phyloP scores from a whole-genome alignment of 805 yeast species.

The Schizosaccharomyces pombe region DNA sequence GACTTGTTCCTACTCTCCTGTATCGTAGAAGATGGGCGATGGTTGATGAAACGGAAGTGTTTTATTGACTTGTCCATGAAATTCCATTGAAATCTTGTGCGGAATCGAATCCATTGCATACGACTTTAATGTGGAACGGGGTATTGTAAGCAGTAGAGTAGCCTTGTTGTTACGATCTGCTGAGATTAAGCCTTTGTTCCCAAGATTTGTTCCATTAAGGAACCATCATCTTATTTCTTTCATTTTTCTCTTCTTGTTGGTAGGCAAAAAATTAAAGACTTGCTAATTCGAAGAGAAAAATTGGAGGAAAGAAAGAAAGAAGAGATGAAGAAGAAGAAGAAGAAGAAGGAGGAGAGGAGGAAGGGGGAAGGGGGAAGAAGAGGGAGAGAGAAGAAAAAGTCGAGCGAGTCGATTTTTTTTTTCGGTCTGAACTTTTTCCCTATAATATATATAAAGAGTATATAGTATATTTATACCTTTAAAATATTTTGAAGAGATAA shows the following conservation, averaged over 20 bases:
- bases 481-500: too few species aligned
- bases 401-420: too few species aligned
- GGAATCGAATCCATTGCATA: constrained; percentile 26
- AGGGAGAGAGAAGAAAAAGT: too few species aligned
- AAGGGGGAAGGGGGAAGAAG: not conserved
- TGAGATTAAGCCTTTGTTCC: constrained; percentile 20
- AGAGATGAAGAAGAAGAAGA: not conserved
- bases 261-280: not conserved
- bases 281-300: not conserved
- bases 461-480: too few species aligned
- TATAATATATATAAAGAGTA: too few species aligned
- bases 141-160: constrained; percentile 29
- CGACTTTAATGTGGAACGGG: constrained; percentile 26
- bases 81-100: constrained; percentile 23
- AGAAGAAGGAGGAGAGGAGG: not conserved
- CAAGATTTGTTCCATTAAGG: not conserved
- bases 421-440: too few species aligned
- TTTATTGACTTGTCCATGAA: constrained; percentile 21
- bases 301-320: too few species aligned
- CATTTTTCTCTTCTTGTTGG: constrained; percentile 14
- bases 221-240: not conserved
- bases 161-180: constrained; percentile 33
- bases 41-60: constrained; percentile 20
- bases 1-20: constrained; percentile 21
- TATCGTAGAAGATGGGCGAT: constrained; percentile 21